phyloP scores from a whole-genome alignment of 73 alveolate genomes.

The Tetrahymena thermophila region DNA sequence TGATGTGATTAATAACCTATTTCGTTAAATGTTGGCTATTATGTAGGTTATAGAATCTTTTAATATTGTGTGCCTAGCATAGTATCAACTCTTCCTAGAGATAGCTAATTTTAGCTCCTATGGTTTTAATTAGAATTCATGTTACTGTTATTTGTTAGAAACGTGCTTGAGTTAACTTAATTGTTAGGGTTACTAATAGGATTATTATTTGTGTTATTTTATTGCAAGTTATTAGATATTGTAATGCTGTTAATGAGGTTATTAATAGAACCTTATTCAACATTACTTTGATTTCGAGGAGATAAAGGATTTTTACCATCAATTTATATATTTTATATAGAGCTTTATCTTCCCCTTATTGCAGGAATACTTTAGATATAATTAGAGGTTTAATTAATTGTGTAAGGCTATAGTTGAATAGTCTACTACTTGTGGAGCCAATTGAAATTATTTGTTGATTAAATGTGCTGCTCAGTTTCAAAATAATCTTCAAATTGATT shows the following conservation, averaged over 20 bases:
- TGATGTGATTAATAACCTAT: background rate
- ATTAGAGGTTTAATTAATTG: background rate
- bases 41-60: background rate
- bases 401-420: background rate
- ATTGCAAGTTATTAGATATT: background rate
- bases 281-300: background rate
- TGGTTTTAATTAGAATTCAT: background rate
- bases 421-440: background rate
- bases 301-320: background rate
- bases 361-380: background rate
- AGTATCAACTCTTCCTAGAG: background rate
- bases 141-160: background rate
- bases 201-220: background rate
- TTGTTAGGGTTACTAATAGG: background rate
- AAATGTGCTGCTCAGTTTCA: background rate
- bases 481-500: background rate
- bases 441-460: background rate
- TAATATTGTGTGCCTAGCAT: background rate
- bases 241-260: background rate
- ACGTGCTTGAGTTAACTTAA: background rate
- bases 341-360: background rate
- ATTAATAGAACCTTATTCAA: background rate
- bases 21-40: background rate
- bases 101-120: background rate
- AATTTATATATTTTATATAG: background rate